Evolutionary conservation across 805 yeast genomes (phyloP).

Genomic region (Metschnikowia matae): DNA sequence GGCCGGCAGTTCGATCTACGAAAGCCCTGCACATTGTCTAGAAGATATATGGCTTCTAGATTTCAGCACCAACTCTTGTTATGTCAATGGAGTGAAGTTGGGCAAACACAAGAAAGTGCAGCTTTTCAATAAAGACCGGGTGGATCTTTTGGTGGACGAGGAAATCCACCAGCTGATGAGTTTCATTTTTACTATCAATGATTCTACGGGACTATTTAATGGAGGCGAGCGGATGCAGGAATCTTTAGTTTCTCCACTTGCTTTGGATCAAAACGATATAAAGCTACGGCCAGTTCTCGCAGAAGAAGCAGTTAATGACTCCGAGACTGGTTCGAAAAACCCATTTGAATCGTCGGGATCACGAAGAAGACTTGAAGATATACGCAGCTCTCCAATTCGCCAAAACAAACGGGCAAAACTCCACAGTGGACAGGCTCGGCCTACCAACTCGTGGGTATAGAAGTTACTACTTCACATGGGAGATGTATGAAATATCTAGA

Average conservation of each 20-base stretch:
- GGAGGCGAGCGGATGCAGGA: conserved; percentile 35
- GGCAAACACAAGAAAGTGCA: conserved; percentile 61
- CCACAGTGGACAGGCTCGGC: conserved; percentile 24
- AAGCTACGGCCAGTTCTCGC: conserved; percentile 26
- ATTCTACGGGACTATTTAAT: conserved; percentile 60
- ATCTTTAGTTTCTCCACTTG: conserved; percentile 21
- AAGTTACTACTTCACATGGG: background rate
- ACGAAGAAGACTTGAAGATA: conserved; percentile 24
- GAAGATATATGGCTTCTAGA: conserved; percentile 81
- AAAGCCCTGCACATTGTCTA: conserved; percentile 68
- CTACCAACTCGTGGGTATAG: conserved; percentile 23
- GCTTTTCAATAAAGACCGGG: conserved; percentile 59
- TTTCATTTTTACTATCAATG: conserved; percentile 50
- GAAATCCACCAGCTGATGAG: conserved; percentile 49
- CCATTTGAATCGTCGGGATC: conserved; percentile 25
- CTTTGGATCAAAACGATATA: conserved; percentile 26
- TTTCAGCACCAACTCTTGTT: conserved; percentile 75
- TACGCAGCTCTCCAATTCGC: conserved; percentile 16
- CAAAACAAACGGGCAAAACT: conserved; percentile 27
- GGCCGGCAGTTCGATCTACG: conserved; percentile 45
- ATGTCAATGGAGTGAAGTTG: conserved; percentile 54
- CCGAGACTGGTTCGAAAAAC: conserved; percentile 22
- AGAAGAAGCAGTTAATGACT: conserved; percentile 14
- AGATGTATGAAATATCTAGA: too few relatives aligned
- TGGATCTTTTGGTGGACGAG: conserved; percentile 64